phyloP scores from a whole-genome alignment of 2,329 filamentous ascomycete genomes.

The Alternaria hordeiaustralica region DNA sequence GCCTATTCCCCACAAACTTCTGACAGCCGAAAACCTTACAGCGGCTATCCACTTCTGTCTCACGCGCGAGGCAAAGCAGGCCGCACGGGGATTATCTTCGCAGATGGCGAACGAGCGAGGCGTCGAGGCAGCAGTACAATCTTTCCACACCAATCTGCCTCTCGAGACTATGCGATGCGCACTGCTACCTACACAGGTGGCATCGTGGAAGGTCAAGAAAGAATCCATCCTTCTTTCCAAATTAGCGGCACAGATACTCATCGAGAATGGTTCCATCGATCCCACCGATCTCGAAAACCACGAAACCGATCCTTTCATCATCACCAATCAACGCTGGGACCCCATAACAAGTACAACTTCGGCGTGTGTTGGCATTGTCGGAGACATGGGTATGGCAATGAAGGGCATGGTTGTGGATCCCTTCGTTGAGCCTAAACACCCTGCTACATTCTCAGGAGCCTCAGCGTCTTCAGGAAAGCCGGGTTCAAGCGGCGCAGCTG shows the following conservation, averaged over 20 bases:
- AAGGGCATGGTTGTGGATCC: slow-evolving; percentile 59
- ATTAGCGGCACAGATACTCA: slow-evolving; percentile 30
- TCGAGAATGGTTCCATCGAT: slow-evolving; percentile 23
- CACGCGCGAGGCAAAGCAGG: slow-evolving; percentile 14
- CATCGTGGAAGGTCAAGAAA: slow-evolving; percentile 32
- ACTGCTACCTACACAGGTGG: slow-evolving; percentile 25
- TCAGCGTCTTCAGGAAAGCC: not conserved
- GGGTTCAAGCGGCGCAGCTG: not conserved
- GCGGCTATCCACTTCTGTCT: slow-evolving; percentile 33
- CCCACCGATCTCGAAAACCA: slow-evolving; percentile 28
- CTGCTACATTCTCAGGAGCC: slow-evolving; percentile 1
- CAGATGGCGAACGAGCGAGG: slow-evolving; percentile 34
- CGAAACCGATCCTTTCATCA: slow-evolving; percentile 33
- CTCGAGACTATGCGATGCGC: slow-evolving; percentile 32
- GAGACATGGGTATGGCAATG: slow-evolving; percentile 63
- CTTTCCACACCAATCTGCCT: slow-evolving; percentile 36
- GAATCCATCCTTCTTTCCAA: slow-evolving; percentile 26
- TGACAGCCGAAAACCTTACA: slow-evolving; percentile 34
- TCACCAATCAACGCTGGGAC: slow-evolving; percentile 58
- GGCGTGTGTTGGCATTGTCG: slow-evolving; percentile 62
- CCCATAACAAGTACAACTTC: slow-evolving; percentile 70
- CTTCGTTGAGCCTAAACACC: slow-evolving; percentile 11
- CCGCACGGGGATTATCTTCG: slow-evolving; percentile 27
- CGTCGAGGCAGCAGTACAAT: slow-evolving; percentile 30
- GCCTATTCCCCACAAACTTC: slow-evolving; percentile 34